Evolutionary conservation across 1,139 yeast species (phyloP).

Genomic region (Debaryomyces fabryi): DNA sequence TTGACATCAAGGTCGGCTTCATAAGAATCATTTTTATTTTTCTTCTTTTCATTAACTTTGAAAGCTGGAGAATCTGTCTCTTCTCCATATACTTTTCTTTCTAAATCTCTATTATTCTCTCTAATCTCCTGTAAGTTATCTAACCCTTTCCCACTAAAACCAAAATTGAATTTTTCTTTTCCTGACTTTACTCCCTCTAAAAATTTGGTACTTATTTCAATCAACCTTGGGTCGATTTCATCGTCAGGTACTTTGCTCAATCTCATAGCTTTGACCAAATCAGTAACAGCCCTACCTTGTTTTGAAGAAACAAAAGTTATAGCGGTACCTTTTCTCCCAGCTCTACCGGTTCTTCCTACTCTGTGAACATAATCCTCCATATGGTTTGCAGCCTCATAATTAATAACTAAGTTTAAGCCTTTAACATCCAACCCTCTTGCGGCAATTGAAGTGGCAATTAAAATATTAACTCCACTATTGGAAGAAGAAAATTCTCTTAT

Average conservation of each 20-base stretch:
- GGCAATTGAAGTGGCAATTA: slow-evolving; percentile 91
- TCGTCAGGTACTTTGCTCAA: slow-evolving; percentile 49
- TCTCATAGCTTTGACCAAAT: slow-evolving; percentile 70
- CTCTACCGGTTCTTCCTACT: slow-evolving; percentile 96
- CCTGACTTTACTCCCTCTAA: slow-evolving; percentile 68
- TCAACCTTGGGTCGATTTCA: slow-evolving; percentile 52
- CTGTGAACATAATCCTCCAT: slow-evolving; percentile 96
- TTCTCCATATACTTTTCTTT: slow-evolving; percentile 43
- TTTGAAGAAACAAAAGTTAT: slow-evolving; percentile 66
- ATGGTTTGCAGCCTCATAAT: slow-evolving; percentile 88
- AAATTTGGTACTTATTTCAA: slow-evolving; percentile 58
- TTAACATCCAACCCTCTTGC: slow-evolving; percentile 95
- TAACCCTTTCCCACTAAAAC: slow-evolving; percentile 94
- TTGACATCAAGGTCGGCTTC: slow-evolving; percentile 13
- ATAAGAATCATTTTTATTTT: neutral
- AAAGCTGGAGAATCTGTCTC: slow-evolving; percentile 5
- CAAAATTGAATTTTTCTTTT: slow-evolving; percentile 65
- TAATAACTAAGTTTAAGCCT: slow-evolving; percentile 74
- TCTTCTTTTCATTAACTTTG: slow-evolving; percentile 2
- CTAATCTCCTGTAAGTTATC: slow-evolving; percentile 76
- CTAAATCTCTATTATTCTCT: slow-evolving; percentile 55
- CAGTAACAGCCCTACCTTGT: slow-evolving; percentile 73
- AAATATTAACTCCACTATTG: slow-evolving; percentile 57
- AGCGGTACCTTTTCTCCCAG: slow-evolving; percentile 79
- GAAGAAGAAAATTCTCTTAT: slow-evolving; percentile 64